These are phyloP conservation scores for Alternaria brassicae DNA, from an alignment of 2,329 filamentous ascomycete genomes.

Conservation along the genomic window DNA sequence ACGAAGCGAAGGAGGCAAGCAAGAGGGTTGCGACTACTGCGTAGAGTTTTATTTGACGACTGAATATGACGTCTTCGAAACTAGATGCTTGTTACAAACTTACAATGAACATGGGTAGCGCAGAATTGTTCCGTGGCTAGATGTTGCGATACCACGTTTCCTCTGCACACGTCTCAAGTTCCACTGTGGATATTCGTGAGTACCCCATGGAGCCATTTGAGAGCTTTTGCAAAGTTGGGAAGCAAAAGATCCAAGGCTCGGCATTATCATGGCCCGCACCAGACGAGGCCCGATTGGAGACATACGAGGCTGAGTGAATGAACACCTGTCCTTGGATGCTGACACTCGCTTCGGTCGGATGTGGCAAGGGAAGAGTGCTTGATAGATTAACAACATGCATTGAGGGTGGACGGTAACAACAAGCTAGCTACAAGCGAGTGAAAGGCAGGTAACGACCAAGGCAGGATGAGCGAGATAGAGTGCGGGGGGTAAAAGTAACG, in stretches of 20 bases:
- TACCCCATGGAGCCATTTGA: neutral
- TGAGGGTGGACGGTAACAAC: constrained; percentile 19
- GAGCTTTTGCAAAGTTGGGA: neutral
- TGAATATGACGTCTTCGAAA: neutral
- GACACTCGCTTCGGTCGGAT: constrained; percentile 1
- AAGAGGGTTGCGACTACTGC: constrained; percentile 4
- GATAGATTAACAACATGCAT: constrained; percentile 39
- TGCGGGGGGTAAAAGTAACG: constrained; percentile 23
- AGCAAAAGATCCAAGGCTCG: neutral
- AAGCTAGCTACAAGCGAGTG: constrained; percentile 23
- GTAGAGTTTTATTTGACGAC: neutral
- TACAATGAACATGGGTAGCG: neutral
- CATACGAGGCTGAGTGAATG: neutral
- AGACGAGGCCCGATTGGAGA: neutral
- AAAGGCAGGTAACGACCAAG: neutral
- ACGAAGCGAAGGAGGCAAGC: constrained; percentile 5
- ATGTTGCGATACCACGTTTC: neutral
- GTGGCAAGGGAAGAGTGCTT: constrained; percentile 12
- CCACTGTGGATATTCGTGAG: neutral
- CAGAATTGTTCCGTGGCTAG: neutral
- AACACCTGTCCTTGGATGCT: constrained; percentile 40
- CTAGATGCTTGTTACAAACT: neutral
- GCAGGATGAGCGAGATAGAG: neutral
- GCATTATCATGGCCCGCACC: neutral
- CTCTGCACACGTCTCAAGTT: neutral